Conservation (phyloP, 495 filamentous ascomycete genomes). For the Ascodesmis nigricans region DNA sequence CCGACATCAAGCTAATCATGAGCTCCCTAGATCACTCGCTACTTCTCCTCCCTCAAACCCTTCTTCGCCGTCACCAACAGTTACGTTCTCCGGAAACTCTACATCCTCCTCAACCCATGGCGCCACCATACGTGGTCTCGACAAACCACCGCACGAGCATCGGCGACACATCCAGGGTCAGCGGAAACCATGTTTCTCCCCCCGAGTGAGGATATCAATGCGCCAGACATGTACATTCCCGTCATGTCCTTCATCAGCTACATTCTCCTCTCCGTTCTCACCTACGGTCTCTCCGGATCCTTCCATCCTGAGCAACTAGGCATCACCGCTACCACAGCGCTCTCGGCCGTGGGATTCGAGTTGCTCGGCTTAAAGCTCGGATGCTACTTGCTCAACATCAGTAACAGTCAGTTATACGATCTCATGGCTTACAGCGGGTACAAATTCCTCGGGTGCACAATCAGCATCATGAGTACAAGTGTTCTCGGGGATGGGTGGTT, state of each 20-base stretch:
- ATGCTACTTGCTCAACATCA: slow-evolving; percentile 80
- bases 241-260: slow-evolving; percentile 89
- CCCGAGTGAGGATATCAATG: slow-evolving; percentile 91
- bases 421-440: slow-evolving; percentile 91
- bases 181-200: slow-evolving; percentile 70
- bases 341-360: slow-evolving; percentile 63
- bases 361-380: slow-evolving; percentile 77
- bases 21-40: slow-evolving; percentile 54
- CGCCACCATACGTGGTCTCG: slow-evolving; percentile 91
- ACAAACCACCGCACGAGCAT: slow-evolving; percentile 26
- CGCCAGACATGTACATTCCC: slow-evolving; percentile 98
- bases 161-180: slow-evolving; percentile 41
- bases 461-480: slow-evolving; percentile 57
- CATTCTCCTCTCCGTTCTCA: slow-evolving; percentile 69
- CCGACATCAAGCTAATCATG: too few relatives aligned
- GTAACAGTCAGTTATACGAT: slow-evolving; percentile 66
- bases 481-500: slow-evolving; percentile 50
- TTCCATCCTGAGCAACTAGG: slow-evolving; percentile 91
- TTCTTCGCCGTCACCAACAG: slow-evolving; percentile 95
- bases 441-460: slow-evolving; percentile 93
- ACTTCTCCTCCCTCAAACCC: slow-evolving; percentile 79
- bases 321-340: slow-evolving; percentile 61
- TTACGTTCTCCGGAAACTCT: slow-evolving; percentile 65
- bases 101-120: slow-evolving; percentile 90
- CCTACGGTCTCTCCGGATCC: slow-evolving; percentile 74